Percentiles rank a stretch among this genome's conserved stretches.
Evolutionary conservation across 176 grass and related monocot genomes (phyloP).

Genomic region (Oryza coarctata): DNA sequence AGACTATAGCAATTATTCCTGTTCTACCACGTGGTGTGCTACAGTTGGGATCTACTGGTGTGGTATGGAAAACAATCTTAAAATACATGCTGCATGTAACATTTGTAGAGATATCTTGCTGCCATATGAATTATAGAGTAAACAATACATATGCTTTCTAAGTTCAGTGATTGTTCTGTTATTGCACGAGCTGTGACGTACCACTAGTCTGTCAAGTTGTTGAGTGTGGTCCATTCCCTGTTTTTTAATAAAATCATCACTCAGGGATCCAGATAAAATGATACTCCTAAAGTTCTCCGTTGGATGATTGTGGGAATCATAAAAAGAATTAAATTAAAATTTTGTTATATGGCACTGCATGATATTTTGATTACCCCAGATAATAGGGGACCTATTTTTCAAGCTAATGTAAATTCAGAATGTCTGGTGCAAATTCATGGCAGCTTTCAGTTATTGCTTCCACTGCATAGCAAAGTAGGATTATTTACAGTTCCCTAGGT

Average conservation of each 20-base stretch:
- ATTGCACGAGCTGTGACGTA: neutral
- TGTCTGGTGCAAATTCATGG: constrained; percentile 20
- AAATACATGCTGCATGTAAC: neutral
- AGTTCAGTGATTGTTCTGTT: constrained; percentile 12
- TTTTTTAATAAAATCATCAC: constrained; percentile 10
- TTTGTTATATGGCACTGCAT: neutral
- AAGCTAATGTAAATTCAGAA: neutral
- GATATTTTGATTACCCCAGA: neutral
- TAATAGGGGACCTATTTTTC: constrained; percentile 2
- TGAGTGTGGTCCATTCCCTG: constrained; percentile 11
- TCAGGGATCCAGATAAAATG: neutral
- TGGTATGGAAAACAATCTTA: constrained; percentile 45
- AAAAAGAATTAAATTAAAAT: constrained; percentile 5
- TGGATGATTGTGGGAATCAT: neutral
- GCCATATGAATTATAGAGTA: constrained; percentile 15
- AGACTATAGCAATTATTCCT: constrained; percentile 83
- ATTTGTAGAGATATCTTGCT: constrained; percentile 15
- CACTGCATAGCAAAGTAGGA: neutral
- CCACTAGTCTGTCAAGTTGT: neutral
- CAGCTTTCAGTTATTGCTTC: constrained; percentile 5
- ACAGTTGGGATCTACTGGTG: constrained; percentile 69
- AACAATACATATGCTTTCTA: neutral
- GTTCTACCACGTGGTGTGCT: constrained; percentile 71
- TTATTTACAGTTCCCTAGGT: neutral
- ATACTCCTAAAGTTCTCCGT: neutral